Conservation (phyloP, 345 rosid species). For the Populus ilicifolia region DNA sequence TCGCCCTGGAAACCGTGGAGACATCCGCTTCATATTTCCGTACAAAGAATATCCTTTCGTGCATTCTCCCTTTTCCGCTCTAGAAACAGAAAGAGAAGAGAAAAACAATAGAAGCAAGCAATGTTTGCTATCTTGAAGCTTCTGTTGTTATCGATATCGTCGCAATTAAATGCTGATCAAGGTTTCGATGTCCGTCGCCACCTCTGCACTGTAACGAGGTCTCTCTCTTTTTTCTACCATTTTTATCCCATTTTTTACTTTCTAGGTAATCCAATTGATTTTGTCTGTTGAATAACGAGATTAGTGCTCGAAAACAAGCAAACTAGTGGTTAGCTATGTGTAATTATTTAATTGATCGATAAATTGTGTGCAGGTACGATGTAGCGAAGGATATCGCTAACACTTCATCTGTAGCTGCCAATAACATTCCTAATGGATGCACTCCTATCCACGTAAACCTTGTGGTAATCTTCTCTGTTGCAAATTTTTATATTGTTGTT, state of each 20-base stretch:
- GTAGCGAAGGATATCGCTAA: conserved; percentile 48
- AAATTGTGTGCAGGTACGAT: conserved; percentile 55
- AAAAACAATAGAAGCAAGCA: conserved; percentile 7
- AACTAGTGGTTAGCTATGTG: neutral
- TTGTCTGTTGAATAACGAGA: neutral
- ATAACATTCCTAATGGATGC: conserved; percentile 53
- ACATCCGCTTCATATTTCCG: neutral
- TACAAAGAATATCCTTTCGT: neutral
- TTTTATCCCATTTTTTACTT: neutral
- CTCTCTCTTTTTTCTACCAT: neutral
- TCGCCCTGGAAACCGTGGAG: neutral
- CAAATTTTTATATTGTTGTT: neutral
- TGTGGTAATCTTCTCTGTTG: conserved; percentile 54
- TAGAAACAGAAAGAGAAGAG: neutral
- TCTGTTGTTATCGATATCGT: conserved; percentile 10
- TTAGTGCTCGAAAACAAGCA: neutral
- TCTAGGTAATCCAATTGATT: neutral
- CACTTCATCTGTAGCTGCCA: conserved; percentile 35
- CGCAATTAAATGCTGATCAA: conserved; percentile 39
- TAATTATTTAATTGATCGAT: neutral
- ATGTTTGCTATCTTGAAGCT: conserved; percentile 18
- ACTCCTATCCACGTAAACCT: conserved; percentile 82
- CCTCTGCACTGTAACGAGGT: conserved; percentile 71
- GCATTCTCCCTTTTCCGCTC: neutral
- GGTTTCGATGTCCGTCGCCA: conserved; percentile 65